phyloP scores from a whole-genome alignment of 2,329 filamentous ascomycete genomes.

The Ascochyta fabae region DNA sequence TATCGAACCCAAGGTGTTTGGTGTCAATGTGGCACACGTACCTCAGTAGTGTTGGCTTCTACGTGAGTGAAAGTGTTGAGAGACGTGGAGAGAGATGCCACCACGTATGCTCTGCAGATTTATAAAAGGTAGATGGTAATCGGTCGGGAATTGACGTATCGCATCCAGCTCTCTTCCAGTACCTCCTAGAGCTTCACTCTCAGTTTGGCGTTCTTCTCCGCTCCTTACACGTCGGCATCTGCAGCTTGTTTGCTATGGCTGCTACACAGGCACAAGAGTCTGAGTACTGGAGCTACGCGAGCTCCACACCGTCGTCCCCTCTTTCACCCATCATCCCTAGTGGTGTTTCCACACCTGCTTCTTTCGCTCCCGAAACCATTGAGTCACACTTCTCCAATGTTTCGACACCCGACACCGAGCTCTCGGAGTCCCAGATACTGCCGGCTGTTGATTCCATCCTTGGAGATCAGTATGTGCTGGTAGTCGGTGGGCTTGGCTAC shows the following conservation, averaged over 20 bases:
- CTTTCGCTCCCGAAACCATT: neutral
- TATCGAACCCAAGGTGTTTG: neutral
- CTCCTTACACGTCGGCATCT: neutral
- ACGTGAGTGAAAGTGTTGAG: neutral
- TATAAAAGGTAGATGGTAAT: neutral
- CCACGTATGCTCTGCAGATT: neutral
- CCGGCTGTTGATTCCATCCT: neutral
- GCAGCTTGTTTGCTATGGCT: slow-evolving; percentile 1
- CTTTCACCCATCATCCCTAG: neutral
- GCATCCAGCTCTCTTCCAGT: neutral
- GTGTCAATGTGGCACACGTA: neutral
- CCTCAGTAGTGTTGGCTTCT: neutral
- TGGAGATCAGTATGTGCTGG: slow-evolving; percentile 16
- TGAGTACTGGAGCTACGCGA: slow-evolving; percentile 1
- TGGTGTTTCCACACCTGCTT: slow-evolving; percentile 2
- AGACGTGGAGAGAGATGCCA: neutral
- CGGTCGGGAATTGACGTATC: neutral
- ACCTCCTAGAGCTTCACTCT: neutral
- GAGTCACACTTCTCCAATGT: neutral
- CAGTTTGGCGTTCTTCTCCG: neutral
- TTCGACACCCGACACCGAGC: neutral
- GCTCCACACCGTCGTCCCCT: neutral
- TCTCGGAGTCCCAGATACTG: slow-evolving; percentile 1
- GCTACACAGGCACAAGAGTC: neutral
- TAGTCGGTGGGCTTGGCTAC: slow-evolving; percentile 56